Conservation (phyloP, 345 rosid species). For the Pistacia integerrima region DNA sequence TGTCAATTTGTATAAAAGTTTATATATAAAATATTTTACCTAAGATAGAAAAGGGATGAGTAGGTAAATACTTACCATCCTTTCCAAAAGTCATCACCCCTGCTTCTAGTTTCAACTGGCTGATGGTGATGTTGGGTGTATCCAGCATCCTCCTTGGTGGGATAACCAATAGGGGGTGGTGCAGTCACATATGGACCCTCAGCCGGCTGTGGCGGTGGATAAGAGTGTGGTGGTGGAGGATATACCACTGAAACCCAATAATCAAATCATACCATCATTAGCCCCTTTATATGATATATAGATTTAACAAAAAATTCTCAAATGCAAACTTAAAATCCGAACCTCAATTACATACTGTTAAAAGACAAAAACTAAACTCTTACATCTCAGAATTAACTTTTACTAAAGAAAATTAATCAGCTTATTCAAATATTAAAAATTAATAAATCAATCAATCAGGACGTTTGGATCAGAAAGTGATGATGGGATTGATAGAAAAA, state of each 20-base stretch:
- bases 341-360: too few relatives aligned
- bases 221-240: not conserved
- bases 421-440: too few relatives aligned
- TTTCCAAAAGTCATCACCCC: constrained; percentile 26
- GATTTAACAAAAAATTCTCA: not conserved
- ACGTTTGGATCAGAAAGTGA: too few relatives aligned
- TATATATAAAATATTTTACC: too few relatives aligned
- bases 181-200: not conserved
- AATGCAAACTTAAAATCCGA: not conserved
- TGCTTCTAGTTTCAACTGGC: constrained; percentile 5
- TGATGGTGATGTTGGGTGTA: not conserved
- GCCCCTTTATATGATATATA: too few relatives aligned
- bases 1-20: too few relatives aligned
- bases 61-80: constrained; percentile 12
- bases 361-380: too few relatives aligned
- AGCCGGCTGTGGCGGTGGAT: not conserved
- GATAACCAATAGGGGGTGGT: constrained; percentile 15
- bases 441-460: too few relatives aligned
- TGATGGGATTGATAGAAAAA: too few relatives aligned
- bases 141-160: not conserved
- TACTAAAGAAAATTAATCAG: too few relatives aligned
- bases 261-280: not conserved
- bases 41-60: not conserved
- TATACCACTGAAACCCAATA: not conserved
- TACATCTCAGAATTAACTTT: too few relatives aligned